Percentiles rank a stretch among this genome's conserved stretches.
Evolutionary conservation across 495 filamentous ascomycete genomes (phyloP).

Genomic region (Aspergillus cavernicola): DNA sequence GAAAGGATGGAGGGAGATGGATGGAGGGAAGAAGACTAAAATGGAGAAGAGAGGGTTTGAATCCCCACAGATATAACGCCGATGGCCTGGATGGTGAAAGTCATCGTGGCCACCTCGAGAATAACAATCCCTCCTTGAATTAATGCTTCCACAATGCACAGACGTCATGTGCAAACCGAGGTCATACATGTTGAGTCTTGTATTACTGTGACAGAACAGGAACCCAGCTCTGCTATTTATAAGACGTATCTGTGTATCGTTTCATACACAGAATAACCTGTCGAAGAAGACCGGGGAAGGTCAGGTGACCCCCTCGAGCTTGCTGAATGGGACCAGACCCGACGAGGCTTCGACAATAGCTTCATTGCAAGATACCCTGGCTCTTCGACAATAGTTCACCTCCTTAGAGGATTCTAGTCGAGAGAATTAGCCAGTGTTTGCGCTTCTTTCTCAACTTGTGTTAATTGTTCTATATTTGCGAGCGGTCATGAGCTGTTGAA

Average conservation of each 20-base stretch:
- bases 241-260: too few species aligned
- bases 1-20: neutral
- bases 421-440: neutral
- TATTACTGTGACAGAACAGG: neutral
- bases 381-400: slow-evolving; percentile 3
- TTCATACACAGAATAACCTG: neutral
- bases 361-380: slow-evolving; percentile 1
- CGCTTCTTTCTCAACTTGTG: neutral
- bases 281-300: neutral
- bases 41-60: neutral
- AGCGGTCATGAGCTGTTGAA: slow-evolving; percentile 1
- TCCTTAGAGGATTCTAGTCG: neutral
- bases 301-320: slow-evolving; percentile 18
- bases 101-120: too few species aligned
- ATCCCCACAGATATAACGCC: too few species aligned
- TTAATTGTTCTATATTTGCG: neutral
- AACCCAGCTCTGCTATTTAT: too few species aligned
- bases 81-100: neutral
- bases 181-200: neutral
- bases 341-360: slow-evolving; percentile 7
- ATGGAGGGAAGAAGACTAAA: neutral
- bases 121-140: too few species aligned
- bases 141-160: too few species aligned
- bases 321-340: slow-evolving; percentile 7
- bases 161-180: slow-evolving; percentile 12